Conservation (phyloP, 768 basidiomycete genomes). For the Amanita inopinata region DNA sequence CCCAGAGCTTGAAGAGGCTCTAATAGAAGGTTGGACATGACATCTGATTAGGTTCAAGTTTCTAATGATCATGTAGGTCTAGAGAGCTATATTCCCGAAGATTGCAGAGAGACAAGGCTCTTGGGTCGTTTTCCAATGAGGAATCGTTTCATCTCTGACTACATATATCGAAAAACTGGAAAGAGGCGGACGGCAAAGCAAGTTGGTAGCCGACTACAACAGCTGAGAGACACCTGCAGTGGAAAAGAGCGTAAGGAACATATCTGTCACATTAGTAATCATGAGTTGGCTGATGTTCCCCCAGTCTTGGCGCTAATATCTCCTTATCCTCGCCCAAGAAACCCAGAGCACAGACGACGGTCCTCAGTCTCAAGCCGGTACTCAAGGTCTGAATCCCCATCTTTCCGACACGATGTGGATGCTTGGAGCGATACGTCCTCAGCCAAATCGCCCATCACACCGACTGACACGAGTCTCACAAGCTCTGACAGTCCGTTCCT, state of each 20-base stretch:
- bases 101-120: conserved; percentile 62
- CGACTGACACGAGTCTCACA: conserved; percentile 26
- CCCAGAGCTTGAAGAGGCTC: conserved; percentile 64
- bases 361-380: conserved; percentile 19
- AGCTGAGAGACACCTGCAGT: conserved; percentile 64
- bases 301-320: conserved; percentile 40
- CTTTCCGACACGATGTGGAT: conserved; percentile 15
- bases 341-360: conserved; percentile 18
- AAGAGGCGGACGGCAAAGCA: conserved; percentile 68
- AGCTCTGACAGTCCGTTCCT: conserved; percentile 23
- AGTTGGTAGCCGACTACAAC: conserved; percentile 73
- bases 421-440: conserved; percentile 32
- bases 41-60: conserved; percentile 1
- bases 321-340: conserved; percentile 21
- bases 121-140: conserved; percentile 71
- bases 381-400: conserved; percentile 14
- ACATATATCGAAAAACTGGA: conserved; percentile 61
- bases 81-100: conserved; percentile 61
- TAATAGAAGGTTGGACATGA: conserved; percentile 52
- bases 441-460: conserved; percentile 26
- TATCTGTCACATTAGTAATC: conserved; percentile 7
- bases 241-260: conserved; percentile 55
- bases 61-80: conserved; percentile 34
- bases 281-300: conserved; percentile 8
- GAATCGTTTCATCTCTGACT: conserved; percentile 74